Conservation (phyloP, 1,139 yeast species). For the Dujonia santamariae region DNA sequence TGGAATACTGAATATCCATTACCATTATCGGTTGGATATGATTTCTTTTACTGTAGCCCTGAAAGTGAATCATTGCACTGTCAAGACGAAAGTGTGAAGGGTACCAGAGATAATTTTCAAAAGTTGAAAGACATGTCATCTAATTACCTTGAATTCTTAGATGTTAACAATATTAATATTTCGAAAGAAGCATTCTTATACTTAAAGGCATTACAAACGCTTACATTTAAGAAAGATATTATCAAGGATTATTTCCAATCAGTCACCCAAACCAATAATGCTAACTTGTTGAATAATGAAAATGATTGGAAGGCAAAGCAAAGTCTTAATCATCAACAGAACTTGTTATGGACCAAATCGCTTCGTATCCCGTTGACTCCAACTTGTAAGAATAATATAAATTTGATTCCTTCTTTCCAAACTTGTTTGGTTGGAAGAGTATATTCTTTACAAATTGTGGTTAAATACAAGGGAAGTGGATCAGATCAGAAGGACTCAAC, state of each 20-base stretch:
- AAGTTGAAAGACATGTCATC: constrained; percentile 32
- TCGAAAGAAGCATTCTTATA: constrained; percentile 35
- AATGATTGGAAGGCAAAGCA: constrained; percentile 29
- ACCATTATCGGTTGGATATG: constrained; percentile 39
- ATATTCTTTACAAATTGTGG: constrained; percentile 39
- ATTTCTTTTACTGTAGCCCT: constrained; percentile 37
- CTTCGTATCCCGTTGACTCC: constrained; percentile 29
- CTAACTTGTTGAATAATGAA: constrained; percentile 21
- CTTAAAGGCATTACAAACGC: constrained; percentile 36
- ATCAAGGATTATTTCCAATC: constrained; percentile 36
- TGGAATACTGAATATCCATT: constrained; percentile 42
- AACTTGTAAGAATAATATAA: constrained; percentile 37
- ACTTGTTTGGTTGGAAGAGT: constrained; percentile 43
- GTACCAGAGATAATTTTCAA: constrained; percentile 36
- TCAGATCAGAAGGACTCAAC: constrained; percentile 34
- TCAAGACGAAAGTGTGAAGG: constrained; percentile 26
- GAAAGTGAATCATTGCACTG: constrained; percentile 13
- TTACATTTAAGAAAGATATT: constrained; percentile 42
- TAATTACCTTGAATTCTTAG: constrained; percentile 32
- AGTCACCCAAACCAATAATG: constrained; percentile 19
- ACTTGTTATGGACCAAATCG: constrained; percentile 28
- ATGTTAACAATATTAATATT: constrained; percentile 29
- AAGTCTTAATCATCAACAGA: constrained; percentile 9
- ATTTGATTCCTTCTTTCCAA: constrained; percentile 42
- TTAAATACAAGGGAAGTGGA: constrained; percentile 36